phyloP scores from a whole-genome alignment of 2,329 filamentous ascomycete genomes.

The Triangularia setosa region DNA sequence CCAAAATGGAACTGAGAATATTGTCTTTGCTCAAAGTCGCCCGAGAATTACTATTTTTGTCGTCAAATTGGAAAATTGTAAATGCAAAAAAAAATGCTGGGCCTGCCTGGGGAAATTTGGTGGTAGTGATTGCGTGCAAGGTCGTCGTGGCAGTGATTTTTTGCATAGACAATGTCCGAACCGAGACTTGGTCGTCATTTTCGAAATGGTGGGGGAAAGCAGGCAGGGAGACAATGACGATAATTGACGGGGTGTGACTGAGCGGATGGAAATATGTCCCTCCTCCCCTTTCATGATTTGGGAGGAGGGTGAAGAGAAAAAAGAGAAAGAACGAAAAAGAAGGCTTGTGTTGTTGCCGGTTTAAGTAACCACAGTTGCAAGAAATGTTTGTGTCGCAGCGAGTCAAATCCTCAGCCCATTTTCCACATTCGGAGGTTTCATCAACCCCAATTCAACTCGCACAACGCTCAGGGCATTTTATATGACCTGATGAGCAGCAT shows the following conservation, averaged over 20 bases:
- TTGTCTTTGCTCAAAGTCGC: slow-evolving; percentile 4
- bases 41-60: background rate
- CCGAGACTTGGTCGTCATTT: background rate
- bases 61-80: background rate
- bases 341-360: background rate
- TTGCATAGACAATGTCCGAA: background rate
- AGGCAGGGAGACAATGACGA: background rate
- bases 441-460: background rate
- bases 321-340: slow-evolving; percentile 1
- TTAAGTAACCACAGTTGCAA: slow-evolving; percentile 2
- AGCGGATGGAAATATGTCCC: background rate
- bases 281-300: slow-evolving; percentile 5
- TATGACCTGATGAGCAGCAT: slow-evolving; percentile 7
- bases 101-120: background rate
- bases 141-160: background rate
- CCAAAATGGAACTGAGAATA: slow-evolving; percentile 12
- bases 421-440: slow-evolving; percentile 5
- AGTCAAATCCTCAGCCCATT: slow-evolving; percentile 10
- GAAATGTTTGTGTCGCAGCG: background rate
- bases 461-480: background rate
- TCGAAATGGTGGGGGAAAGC: background rate
- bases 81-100: background rate
- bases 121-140: background rate
- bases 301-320: slow-evolving; percentile 18
- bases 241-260: background rate